A percentile compares a stretch with the other conserved stretches of the same genome.
phyloP scores from a whole-genome alignment of 2,329 filamentous ascomycete genomes.

The Epichloe festucae region DNA sequence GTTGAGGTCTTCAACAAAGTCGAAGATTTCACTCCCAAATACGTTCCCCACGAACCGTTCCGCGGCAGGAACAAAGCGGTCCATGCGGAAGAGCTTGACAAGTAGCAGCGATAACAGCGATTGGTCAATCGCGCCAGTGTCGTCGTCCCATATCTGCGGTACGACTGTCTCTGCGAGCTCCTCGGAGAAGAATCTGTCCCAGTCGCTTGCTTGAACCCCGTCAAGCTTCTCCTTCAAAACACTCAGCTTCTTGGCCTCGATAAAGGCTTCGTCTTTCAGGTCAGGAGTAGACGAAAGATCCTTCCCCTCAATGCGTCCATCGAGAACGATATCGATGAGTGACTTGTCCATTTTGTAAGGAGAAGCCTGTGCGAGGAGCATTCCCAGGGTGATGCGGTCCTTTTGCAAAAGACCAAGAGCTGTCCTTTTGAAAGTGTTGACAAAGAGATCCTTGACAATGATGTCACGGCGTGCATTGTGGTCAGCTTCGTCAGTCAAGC shows the following conservation, averaged over 20 bases:
- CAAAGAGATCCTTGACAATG: constrained; percentile 83
- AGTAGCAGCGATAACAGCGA: constrained; percentile 74
- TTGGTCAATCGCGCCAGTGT: constrained; percentile 53
- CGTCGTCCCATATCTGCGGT: constrained; percentile 59
- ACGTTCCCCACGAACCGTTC: constrained; percentile 82
- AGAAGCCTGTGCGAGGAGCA: constrained; percentile 90
- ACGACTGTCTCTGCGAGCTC: constrained; percentile 79
- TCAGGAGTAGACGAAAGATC: constrained; percentile 62
- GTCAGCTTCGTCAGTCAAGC: constrained; percentile 55
- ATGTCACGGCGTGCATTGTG: constrained; percentile 72
- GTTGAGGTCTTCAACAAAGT: constrained; percentile 73
- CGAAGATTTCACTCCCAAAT: constrained; percentile 72
- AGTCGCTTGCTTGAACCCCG: constrained; percentile 46
- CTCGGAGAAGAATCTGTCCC: constrained; percentile 72
- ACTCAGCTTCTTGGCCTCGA: constrained; percentile 53
- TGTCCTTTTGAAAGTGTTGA: constrained; percentile 87
- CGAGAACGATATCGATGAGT: constrained; percentile 76
- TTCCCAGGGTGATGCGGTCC: constrained; percentile 84
- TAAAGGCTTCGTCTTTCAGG: constrained; percentile 54
- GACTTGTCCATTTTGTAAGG: constrained; percentile 90
- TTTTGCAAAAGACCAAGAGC: constrained; percentile 79
- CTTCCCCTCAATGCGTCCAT: constrained; percentile 59
- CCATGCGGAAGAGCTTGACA: constrained; percentile 88
- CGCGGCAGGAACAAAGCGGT: constrained; percentile 84
- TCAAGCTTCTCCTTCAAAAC: constrained; percentile 63